phyloP scores from a whole-genome alignment of 1,284 basidiomycete species.

The Moesziomyces globuligerus region DNA sequence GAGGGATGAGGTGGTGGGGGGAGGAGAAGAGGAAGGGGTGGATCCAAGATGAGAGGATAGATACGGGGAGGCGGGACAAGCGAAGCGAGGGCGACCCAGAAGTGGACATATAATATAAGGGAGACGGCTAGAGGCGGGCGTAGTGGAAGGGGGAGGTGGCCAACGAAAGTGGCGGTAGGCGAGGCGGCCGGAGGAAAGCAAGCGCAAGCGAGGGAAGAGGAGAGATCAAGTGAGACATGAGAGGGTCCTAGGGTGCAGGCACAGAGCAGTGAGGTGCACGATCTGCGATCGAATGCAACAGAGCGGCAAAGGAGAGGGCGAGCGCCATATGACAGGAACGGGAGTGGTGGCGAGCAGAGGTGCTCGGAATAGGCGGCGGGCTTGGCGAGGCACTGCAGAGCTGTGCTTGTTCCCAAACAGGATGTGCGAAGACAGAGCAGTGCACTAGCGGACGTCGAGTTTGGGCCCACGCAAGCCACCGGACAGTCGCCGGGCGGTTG shows the following conservation, averaged over 20 bases:
- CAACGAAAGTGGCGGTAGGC: background rate
- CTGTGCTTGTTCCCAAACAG: no score
- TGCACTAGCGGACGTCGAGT: no score
- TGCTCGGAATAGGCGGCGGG: no score
- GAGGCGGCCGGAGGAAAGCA: background rate
- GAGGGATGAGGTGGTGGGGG: background rate
- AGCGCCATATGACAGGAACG: no score
- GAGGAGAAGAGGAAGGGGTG: background rate
- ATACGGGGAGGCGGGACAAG: background rate
- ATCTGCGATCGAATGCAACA: no score
- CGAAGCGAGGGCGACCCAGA: background rate
- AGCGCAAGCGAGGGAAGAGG: conserved; percentile 1
- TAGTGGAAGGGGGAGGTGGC: background rate
- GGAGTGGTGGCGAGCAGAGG: no score
- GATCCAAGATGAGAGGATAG: background rate
- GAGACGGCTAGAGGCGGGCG: background rate
- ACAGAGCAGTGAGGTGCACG: background rate
- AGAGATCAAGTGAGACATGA: background rate
- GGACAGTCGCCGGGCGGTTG: no score
- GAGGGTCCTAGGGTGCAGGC: background rate
- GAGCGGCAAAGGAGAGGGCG: no score
- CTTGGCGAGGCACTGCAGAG: no score
- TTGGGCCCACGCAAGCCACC: no score
- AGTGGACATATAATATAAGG: conserved; percentile 1
- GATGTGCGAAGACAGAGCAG: no score